These are phyloP conservation scores for Vanrija sp. DNA, from an alignment of 1,284 basidiomycete genomes.

Conservation along the genomic window DNA sequence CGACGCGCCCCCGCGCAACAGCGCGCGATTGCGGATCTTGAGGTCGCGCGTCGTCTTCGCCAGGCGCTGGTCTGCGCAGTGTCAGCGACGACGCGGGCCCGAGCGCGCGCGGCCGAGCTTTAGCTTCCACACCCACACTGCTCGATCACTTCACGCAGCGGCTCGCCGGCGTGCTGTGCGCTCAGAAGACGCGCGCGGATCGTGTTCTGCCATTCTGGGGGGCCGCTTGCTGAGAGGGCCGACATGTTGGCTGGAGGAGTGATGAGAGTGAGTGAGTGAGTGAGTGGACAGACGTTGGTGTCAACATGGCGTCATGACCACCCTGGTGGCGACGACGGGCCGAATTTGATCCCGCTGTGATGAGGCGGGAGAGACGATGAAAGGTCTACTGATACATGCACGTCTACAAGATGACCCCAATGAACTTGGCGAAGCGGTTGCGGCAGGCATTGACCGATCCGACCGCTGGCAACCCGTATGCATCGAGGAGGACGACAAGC, in stretches of 20 bases:
- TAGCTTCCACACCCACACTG: slow-evolving; percentile 59
- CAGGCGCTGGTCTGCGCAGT: slow-evolving; percentile 68
- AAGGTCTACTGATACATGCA: too few species aligned
- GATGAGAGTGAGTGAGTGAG: not conserved
- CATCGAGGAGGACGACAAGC: too few species aligned
- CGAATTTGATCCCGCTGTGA: not conserved
- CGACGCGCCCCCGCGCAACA: slow-evolving; percentile 53
- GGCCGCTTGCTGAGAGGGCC: slow-evolving; percentile 2
- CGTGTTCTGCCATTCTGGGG: slow-evolving; percentile 43
- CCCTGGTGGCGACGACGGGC: not conserved
- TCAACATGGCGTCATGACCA: not conserved
- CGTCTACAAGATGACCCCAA: too few species aligned
- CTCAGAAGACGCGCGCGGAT: slow-evolving; percentile 62
- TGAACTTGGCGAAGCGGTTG: too few species aligned
- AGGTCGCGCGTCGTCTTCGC: slow-evolving; percentile 83
- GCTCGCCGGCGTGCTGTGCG: slow-evolving; percentile 63
- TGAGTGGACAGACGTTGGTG: too few species aligned
- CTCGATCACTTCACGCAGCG: slow-evolving; percentile 74
- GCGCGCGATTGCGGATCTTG: slow-evolving; percentile 80
- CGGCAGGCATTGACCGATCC: too few species aligned
- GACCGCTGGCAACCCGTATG: too few species aligned
- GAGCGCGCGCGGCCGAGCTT: not conserved
- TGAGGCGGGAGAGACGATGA: too few species aligned
- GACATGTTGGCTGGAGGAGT: not conserved
- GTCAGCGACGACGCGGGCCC: slow-evolving; percentile 7